Conservation (phyloP, 257 asterid genomes). For the Solanum habrochaites region DNA sequence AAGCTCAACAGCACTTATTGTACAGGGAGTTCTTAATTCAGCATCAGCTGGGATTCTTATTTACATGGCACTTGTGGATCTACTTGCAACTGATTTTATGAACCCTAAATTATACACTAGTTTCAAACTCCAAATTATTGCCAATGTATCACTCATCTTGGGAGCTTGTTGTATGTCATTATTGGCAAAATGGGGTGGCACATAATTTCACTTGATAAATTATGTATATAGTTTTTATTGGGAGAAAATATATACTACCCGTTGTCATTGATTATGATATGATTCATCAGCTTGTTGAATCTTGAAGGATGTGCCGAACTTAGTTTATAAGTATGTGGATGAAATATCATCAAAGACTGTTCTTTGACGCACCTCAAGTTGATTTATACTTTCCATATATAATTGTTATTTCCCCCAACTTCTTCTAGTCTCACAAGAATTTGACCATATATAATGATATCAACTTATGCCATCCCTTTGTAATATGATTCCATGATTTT, state of each 20-base stretch:
- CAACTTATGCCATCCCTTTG: background rate
- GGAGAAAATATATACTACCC: background rate
- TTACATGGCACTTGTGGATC: constrained; percentile 26
- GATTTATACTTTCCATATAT: background rate
- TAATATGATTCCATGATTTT: background rate
- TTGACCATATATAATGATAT: background rate
- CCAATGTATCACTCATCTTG: constrained; percentile 9
- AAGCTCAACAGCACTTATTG: constrained; percentile 14
- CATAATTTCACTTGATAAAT: background rate
- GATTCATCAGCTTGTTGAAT: background rate
- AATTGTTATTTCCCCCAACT: background rate
- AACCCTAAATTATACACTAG: constrained; percentile 7
- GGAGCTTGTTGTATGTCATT: constrained; percentile 24
- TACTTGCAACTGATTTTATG: constrained; percentile 21
- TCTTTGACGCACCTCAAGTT: background rate
- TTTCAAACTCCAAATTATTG: constrained; percentile 5
- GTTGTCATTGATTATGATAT: background rate
- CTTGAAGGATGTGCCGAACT: background rate
- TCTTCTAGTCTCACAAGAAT: background rate
- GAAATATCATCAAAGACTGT: background rate
- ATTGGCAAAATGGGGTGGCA: constrained; percentile 18
- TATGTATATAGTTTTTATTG: background rate
- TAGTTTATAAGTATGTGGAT: background rate
- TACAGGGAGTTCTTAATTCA: constrained; percentile 22
- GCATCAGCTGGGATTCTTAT: constrained; percentile 27